These are phyloP conservation scores for Blastobotrys arbuscula DNA, from an alignment of 1,139 yeast genomes.

Conservation along the genomic window DNA sequence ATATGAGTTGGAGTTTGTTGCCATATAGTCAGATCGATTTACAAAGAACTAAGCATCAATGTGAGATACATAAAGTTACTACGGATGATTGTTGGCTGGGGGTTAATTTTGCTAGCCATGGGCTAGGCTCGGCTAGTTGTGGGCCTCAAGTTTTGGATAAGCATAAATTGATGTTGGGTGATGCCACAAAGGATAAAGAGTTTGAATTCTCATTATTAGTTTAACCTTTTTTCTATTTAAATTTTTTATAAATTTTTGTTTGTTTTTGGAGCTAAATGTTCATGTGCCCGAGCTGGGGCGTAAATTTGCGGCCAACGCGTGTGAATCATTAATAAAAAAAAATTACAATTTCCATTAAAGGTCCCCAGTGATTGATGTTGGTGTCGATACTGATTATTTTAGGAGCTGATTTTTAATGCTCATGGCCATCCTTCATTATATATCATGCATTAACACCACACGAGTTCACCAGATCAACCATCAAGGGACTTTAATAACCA, in stretches of 20 bases:
- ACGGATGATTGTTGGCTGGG: constrained; percentile 26
- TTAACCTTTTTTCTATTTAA: background rate
- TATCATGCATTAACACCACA: too few species aligned
- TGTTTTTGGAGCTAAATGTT: too few species aligned
- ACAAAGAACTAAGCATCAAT: constrained; percentile 34
- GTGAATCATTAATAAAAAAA: too few species aligned
- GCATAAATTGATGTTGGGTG: constrained; percentile 22
- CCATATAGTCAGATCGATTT: constrained; percentile 25
- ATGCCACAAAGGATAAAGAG: background rate
- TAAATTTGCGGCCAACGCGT: too few species aligned
- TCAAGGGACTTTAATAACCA: too few species aligned
- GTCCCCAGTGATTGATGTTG: too few species aligned
- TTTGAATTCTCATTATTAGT: background rate
- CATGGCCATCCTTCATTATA: too few species aligned
- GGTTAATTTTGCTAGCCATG: constrained; percentile 35
- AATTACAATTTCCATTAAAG: too few species aligned
- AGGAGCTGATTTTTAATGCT: too few species aligned
- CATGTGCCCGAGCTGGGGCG: too few species aligned
- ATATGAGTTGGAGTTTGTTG: constrained; percentile 22
- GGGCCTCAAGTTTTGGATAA: constrained; percentile 33
- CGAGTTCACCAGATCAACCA: too few species aligned
- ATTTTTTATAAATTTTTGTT: background rate
- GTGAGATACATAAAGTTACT: constrained; percentile 23
- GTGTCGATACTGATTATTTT: too few species aligned
- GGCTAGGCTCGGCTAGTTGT: constrained; percentile 37